Conservation (phyloP, 306 rosid species). For the Ormosia emarginata region DNA sequence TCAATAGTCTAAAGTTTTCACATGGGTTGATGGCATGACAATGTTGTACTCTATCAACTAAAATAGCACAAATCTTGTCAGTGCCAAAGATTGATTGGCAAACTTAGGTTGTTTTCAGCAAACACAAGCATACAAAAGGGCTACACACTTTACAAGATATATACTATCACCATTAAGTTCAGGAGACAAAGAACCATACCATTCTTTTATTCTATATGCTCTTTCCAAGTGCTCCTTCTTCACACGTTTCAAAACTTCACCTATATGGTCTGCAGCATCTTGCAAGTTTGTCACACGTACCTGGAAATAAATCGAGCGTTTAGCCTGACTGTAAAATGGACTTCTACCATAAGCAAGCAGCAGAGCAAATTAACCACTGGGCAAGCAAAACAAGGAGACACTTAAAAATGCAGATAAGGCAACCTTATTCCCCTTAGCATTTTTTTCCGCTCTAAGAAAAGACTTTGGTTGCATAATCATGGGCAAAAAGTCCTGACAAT, state of each 20-base stretch:
- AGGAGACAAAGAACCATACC: conserved; percentile 47
- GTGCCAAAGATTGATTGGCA: not conserved
- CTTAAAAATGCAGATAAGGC: not conserved
- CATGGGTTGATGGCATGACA: not conserved
- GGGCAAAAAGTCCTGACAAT: not conserved
- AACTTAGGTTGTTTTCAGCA: not conserved
- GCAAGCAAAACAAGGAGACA: not conserved
- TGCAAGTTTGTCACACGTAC: conserved; percentile 92
- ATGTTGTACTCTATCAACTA: not conserved
- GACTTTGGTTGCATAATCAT: not conserved
- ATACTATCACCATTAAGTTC: not conserved
- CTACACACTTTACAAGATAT: not conserved
- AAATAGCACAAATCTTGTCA: not conserved
- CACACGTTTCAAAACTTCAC: conserved; percentile 94
- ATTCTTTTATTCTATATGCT: conserved; percentile 77
- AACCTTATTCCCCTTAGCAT: not conserved
- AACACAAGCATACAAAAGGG: not conserved
- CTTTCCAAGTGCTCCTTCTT: conserved; percentile 79
- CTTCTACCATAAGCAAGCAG: not conserved
- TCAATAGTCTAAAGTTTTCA: not conserved
- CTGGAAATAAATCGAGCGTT: conserved; percentile 34
- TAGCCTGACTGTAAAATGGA: not conserved
- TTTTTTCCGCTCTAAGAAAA: not conserved
- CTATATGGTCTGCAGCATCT: conserved; percentile 94
- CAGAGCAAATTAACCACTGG: not conserved